phyloP scores from a whole-genome alignment of 768 basidiomycete species.

The Xerocomellus intermedius region DNA sequence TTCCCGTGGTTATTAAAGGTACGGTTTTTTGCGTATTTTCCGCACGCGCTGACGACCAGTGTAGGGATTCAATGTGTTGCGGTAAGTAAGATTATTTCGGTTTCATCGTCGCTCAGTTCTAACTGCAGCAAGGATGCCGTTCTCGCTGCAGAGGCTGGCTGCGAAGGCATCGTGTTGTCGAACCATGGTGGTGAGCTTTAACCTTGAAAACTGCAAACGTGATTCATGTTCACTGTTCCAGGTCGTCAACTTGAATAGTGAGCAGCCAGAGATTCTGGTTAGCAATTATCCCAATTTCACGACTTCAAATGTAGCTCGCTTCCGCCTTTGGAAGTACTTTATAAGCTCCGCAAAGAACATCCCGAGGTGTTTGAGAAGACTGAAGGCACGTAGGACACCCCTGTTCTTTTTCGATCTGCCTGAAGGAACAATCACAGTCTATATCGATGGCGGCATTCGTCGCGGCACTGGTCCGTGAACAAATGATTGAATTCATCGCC shows the following conservation, averaged over 20 bases:
- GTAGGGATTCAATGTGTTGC: conserved; percentile 73
- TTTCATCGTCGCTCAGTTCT: neutral
- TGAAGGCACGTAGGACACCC: conserved; percentile 50
- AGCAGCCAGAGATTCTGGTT: conserved; percentile 24
- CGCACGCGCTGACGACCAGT: conserved; percentile 6
- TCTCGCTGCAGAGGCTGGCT: conserved; percentile 77
- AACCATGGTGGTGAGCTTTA: conserved; percentile 77
- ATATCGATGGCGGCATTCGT: conserved; percentile 75
- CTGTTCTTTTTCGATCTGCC: neutral
- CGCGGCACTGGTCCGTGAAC: conserved; percentile 67
- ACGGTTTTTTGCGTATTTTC: neutral
- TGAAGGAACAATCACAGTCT: conserved; percentile 48
- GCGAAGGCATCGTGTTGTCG: conserved; percentile 84
- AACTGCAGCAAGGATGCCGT: conserved; percentile 66
- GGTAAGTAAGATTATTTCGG: conserved; percentile 40
- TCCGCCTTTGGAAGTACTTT: conserved; percentile 76
- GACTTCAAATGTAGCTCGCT: conserved; percentile 50
- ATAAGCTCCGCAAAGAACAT: conserved; percentile 65
- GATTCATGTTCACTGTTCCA: conserved; percentile 5
- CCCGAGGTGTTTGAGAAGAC: conserved; percentile 72
- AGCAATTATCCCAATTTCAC: neutral
- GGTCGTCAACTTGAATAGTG: conserved; percentile 83
- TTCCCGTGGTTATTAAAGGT: conserved; percentile 80
- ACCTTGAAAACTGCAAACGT: neutral
- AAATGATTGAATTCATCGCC: neutral